Evolutionary conservation across 2,329 filamentous ascomycete species (phyloP), one percentile per base, ranked within the genome.

Genomic region (Blastomyces parvus): DNA sequence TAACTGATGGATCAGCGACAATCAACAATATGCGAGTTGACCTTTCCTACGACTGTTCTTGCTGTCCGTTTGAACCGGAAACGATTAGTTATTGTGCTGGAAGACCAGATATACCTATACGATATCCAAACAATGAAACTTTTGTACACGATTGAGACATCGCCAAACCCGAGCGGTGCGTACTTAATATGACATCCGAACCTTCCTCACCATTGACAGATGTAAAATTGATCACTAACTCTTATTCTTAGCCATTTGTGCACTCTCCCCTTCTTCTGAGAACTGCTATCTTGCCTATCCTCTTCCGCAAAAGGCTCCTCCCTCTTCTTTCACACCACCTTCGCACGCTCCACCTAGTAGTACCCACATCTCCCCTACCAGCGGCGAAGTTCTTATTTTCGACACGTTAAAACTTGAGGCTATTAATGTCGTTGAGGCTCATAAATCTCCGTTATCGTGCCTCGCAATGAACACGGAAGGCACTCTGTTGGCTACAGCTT

Each of bases 71-170:
- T 99, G 71, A 99, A 99, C 76, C 85, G 94, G 69, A 97, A 97
- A 76, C 87, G 94, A 46, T 83, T 99, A 33, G 91, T 94, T 14
- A 92, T 99, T 40, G 88, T 97, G 17, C 83, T 97, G 63, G 94
- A 99, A 74, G 91, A 96, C 70, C 89, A 96, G 74, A 96, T 97
- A 66, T 99, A 97, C 77, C 84, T 99, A 59, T 99, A 99, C 79
- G 94, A 99, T 75, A 97, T 99, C 68, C 91, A 92, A 77, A 97
- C 97, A 74, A 97, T 99, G 93, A 93, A 89, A 71, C 85, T 97
- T 64, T 82, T 97, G 50, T 89, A 91, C 75, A 96, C 91, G 6
- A 96, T 97, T 67, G 86, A 91, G 64, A 97, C 93, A 6, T 97
- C 93, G 3, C 90, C 94, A 7, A 99, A 99, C 71, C 90, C 92